A percentile compares a stretch with the other conserved stretches of the same genome.
Conservation (phyloP, 495 filamentous ascomycete genomes). For the Penicillium egyptiacum region DNA sequence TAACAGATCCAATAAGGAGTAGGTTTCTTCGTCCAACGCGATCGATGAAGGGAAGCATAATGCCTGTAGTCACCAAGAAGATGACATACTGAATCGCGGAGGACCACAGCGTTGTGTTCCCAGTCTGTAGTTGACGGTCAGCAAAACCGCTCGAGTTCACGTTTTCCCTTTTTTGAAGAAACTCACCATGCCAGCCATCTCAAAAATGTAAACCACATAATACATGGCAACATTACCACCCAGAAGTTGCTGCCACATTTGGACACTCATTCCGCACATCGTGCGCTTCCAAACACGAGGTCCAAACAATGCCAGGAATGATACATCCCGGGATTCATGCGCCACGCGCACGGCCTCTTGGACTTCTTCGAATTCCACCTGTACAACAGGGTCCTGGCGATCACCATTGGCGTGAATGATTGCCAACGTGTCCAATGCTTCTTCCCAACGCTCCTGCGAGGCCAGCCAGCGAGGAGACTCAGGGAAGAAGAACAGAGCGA, state of each 20-base stretch:
- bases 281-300: conserved; percentile 74
- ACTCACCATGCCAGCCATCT: conserved; percentile 57
- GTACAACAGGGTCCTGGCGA: conserved; percentile 62
- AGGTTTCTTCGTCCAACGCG: conserved; percentile 69
- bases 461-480: conserved; percentile 73
- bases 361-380: conserved; percentile 75
- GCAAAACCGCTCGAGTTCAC: neutral
- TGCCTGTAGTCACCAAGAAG: conserved; percentile 67
- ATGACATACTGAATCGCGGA: conserved; percentile 74
- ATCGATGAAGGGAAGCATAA: conserved; percentile 73
- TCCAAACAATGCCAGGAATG: conserved; percentile 54
- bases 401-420: conserved; percentile 67
- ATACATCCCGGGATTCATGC: conserved; percentile 55
- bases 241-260: conserved; percentile 69
- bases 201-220: conserved; percentile 71
- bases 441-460: conserved; percentile 64
- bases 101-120: conserved; percentile 65
- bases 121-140: conserved; percentile 36
- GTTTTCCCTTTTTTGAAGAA: neutral
- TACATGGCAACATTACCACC: conserved; percentile 71
- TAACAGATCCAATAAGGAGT: conserved; percentile 66
- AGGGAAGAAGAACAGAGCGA: conserved; percentile 68
- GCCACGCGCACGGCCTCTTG: conserved; percentile 54
- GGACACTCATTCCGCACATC: conserved; percentile 63
- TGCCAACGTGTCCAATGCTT: conserved; percentile 66